Percentiles rank a stretch among this genome's conserved stretches.
phyloP scores from a whole-genome alignment of 73 alveolate genomes.

The Breviolum minutum region DNA sequence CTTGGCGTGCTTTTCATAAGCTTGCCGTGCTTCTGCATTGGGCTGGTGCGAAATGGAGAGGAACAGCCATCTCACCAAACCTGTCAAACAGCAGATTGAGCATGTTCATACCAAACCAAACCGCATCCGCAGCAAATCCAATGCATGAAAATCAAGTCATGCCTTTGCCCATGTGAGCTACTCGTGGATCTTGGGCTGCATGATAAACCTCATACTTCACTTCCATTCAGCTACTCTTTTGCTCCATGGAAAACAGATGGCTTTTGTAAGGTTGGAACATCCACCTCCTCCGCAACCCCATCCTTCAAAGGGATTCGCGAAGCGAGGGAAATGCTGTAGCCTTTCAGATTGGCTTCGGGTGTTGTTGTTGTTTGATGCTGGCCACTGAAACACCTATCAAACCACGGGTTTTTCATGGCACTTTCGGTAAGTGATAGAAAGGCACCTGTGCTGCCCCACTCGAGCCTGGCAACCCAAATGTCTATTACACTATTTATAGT shows the following conservation, averaged over 20 bases:
- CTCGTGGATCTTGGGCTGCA: conserved; percentile 1
- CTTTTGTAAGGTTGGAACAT: background rate
- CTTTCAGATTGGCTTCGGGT: background rate
- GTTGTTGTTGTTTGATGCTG: background rate
- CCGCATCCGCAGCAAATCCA: no score
- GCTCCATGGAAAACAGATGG: background rate
- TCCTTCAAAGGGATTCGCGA: conserved; percentile 40
- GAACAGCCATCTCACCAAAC: conserved; percentile 79
- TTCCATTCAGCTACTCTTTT: no score
- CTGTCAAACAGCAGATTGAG: background rate
- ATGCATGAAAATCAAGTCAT: background rate
- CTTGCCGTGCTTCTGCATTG: conserved; percentile 58
- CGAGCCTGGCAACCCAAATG: conserved; percentile 15
- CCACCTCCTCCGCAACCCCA: conserved; percentile 88
- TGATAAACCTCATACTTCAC: background rate
- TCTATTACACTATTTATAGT: background rate
- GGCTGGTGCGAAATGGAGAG: conserved; percentile 76
- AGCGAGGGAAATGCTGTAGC: conserved; percentile 56
- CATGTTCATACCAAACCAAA: background rate
- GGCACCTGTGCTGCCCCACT: conserved; percentile 44
- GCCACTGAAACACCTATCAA: background rate
- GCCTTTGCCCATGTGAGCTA: background rate
- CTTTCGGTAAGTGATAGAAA: background rate
- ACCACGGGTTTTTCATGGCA: background rate
- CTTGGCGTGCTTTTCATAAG: conserved; percentile 76